These are phyloP conservation scores for Aspergillus spinulosporus DNA, from an alignment of 2,329 filamentous ascomycete genomes.

Conservation along the genomic window DNA sequence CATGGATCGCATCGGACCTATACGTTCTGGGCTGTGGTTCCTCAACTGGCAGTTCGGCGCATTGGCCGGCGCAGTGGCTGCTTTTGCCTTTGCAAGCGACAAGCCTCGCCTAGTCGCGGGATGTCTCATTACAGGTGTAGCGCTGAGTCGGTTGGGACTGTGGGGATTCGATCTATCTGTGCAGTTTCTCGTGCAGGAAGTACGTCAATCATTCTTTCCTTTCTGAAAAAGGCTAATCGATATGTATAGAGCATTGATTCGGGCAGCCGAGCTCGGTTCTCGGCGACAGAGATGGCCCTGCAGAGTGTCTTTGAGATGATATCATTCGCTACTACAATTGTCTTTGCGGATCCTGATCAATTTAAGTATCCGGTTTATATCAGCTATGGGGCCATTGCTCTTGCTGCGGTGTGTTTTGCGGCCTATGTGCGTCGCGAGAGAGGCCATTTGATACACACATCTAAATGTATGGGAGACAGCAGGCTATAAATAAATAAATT, in stretches of 20 bases:
- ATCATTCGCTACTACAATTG: conserved; percentile 65
- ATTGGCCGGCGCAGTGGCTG: conserved; percentile 47
- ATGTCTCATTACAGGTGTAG: conserved; percentile 53
- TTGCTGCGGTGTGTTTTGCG: conserved; percentile 49
- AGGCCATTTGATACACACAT: conserved; percentile 60
- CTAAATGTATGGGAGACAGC: conserved; percentile 17
- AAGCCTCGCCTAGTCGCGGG: conserved; percentile 44
- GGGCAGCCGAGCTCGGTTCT: conserved; percentile 66
- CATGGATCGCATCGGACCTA: conserved; percentile 55
- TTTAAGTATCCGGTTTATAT: conserved; percentile 65
- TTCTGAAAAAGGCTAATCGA: no score
- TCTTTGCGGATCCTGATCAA: conserved; percentile 62
- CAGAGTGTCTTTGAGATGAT: conserved; percentile 71
- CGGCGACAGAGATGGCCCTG: conserved; percentile 64
- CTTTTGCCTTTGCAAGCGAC: conserved; percentile 43
- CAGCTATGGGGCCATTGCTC: conserved; percentile 46
- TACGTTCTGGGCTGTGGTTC: conserved; percentile 71
- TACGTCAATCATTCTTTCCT: conserved; percentile 26
- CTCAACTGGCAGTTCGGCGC: conserved; percentile 66
- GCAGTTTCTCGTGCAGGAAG: conserved; percentile 64
- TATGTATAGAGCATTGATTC: conserved; percentile 53
- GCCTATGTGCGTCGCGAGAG: conserved; percentile 58
- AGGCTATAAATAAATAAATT: not conserved
- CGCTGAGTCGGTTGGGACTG: conserved; percentile 60
- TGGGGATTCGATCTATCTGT: conserved; percentile 63